Evolutionary conservation across 2,329 filamentous ascomycete genomes (phyloP), one percentile per base, ranked within the genome.

Genomic region (Allantophomopsis lycopodina): DNA sequence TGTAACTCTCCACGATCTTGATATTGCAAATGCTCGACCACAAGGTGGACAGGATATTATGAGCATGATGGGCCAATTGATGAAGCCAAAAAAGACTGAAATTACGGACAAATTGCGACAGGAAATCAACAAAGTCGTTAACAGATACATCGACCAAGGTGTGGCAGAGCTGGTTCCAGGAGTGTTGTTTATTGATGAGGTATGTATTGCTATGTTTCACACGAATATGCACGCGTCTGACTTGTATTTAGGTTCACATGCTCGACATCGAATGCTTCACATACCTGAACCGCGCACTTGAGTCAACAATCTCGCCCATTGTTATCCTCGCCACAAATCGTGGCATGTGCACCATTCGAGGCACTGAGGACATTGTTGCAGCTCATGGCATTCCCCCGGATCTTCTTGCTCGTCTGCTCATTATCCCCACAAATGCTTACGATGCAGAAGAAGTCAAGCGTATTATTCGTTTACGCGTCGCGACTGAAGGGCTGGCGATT

Each of bases 1-100:
- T 55, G 91, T 98, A 46, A 95, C 91, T 35, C 72, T 98, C 47
- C 91, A 98, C 61, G 91, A 98, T 57, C 69, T 98, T 41, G 91
- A 98, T 56, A 82, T 96, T 46, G 91, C 91, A 48, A 98, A 98
- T 55, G 83, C 91, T 12, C 72, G 89, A 53, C 91, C 91, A 4
- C 87, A 96, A 66, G 91, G 91, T 39, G 91, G 91, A 35, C 91
- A 98, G 68, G 91, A 98, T 60, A 94, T 98, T 49, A 96, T 98
- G 88, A 95, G 88, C 67, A 96, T 98, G 91, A 96, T 98, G 89
- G 91, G 91, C 53, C 91, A 98, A 63, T 66, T 98, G 55, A 95
- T 96, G 87, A 96, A 96, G 73, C 91, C 91, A 45, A 93, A 93
- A 69, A 95, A 95, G 79, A 98, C 91, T 5, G 91, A 98, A 61